Percentiles rank a stretch among this genome's conserved stretches.
phyloP scores from a whole-genome alignment of 305 asterid genomes.

The Galium porrigens region DNA sequence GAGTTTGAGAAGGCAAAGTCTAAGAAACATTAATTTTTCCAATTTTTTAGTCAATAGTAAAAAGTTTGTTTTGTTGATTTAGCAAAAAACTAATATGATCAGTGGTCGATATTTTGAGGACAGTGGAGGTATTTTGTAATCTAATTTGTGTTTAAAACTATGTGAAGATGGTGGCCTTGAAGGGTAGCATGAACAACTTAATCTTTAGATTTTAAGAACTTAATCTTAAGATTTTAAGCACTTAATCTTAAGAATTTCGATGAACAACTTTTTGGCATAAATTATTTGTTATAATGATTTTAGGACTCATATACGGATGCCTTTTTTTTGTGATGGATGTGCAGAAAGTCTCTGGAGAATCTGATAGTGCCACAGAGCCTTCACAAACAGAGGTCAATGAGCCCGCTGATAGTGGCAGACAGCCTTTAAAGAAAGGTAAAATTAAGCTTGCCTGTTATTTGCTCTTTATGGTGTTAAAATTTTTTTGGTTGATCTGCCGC shows the following conservation, averaged over 20 bases:
- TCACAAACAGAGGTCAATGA: slow-evolving; percentile 36
- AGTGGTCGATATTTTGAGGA: background rate
- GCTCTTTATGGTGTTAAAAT: too few species aligned
- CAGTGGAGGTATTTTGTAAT: background rate
- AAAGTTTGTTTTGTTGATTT: background rate
- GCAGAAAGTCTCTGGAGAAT: slow-evolving; percentile 63
- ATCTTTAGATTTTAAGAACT: background rate
- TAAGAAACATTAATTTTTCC: background rate
- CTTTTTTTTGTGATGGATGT: slow-evolving; percentile 2
- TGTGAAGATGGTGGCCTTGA: background rate
- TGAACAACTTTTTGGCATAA: background rate
- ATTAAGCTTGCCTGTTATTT: background rate
- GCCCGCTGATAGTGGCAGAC: slow-evolving; percentile 33
- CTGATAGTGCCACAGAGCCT: slow-evolving; percentile 47
- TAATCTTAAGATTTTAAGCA: background rate
- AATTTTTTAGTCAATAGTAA: background rate
- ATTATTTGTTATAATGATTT: background rate
- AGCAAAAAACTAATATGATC: background rate
- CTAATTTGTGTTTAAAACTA: background rate
- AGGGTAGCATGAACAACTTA: background rate
- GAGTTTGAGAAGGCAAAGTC: slow-evolving; percentile 65
- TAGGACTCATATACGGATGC: background rate
- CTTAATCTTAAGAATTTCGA: background rate
- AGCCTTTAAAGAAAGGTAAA: slow-evolving; percentile 64
- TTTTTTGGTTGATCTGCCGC: background rate